Percentiles rank a stretch among this genome's conserved stretches.
Conservation (phyloP, 73 alveolate genomes). For the Paramecium tetraurelia region DNA sequence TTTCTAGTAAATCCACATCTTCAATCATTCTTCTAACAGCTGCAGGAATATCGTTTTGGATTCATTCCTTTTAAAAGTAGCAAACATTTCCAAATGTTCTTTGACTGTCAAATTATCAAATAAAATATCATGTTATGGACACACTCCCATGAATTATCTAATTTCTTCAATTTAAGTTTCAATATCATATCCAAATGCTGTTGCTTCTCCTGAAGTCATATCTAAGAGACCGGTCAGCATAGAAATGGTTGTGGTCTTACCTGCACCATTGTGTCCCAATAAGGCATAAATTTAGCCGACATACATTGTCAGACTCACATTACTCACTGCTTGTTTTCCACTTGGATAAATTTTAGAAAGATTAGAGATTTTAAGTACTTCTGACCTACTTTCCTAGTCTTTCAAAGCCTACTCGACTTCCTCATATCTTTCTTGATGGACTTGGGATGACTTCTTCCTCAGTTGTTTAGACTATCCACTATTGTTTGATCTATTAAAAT, state of each 20-base stretch:
- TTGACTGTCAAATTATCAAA: slow-evolving; percentile 82
- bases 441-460: slow-evolving; percentile 15
- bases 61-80: slow-evolving; percentile 87
- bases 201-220: slow-evolving; percentile 72
- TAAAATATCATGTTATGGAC: slow-evolving; percentile 98
- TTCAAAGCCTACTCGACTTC: slow-evolving; percentile 56
- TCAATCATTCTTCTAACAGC: slow-evolving; percentile 76
- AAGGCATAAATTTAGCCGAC: slow-evolving; percentile 95
- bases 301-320: slow-evolving; percentile 85
- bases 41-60: slow-evolving; percentile 62
- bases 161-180: slow-evolving; percentile 72
- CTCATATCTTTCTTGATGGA: slow-evolving; percentile 55
- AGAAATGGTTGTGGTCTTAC: slow-evolving; percentile 97
- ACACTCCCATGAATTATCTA: slow-evolving; percentile 95
- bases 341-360: slow-evolving; percentile 75
- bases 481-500: slow-evolving; percentile 55
- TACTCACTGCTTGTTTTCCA: slow-evolving; percentile 89
- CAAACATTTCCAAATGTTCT: slow-evolving; percentile 81
- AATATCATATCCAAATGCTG: slow-evolving; percentile 69
- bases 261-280: slow-evolving; percentile 99
- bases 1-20: slow-evolving; percentile 83
- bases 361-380: slow-evolving; percentile 68
- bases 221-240: slow-evolving; percentile 84
- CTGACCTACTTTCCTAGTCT: slow-evolving; percentile 68
- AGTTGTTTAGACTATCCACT: neutral